These are phyloP conservation scores for slime mould (Dictyostelium discoideum) DNA, from an alignment of 78 protist genomes.

Conservation along the genomic window dicty_2.7 NC_007091.3:495001-495500, in stretches of 20 bases:
- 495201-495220: constrained; percentile 99
- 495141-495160: constrained; percentile 88
- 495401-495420: constrained; percentile 92
- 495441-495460: constrained; percentile 91
- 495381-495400: constrained; percentile 88
- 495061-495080: constrained; percentile 89
- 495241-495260: constrained; percentile 67
- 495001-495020: constrained; percentile 97
- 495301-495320: constrained; percentile 90
- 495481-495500: constrained; percentile 97
- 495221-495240: constrained; percentile 89
- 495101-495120: constrained; percentile 99
- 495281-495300: constrained; percentile 98
- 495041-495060: constrained; percentile 96
- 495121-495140: constrained; percentile 92
- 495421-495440: constrained; percentile 91
- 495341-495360: constrained; percentile 88
- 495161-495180: constrained; percentile 95
- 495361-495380: constrained; percentile 96
- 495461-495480: constrained; percentile 89
- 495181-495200: constrained; percentile 97
- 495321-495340: constrained; percentile 76
- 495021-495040: constrained; percentile 99
- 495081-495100: constrained; percentile 98
- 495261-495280: constrained; percentile 98